Percentiles rank a stretch among this genome's conserved stretches.
Evolutionary conservation across 192 early-diverging fungal genomes (phyloP).

Genomic region (Chytriomyces sp.): DNA sequence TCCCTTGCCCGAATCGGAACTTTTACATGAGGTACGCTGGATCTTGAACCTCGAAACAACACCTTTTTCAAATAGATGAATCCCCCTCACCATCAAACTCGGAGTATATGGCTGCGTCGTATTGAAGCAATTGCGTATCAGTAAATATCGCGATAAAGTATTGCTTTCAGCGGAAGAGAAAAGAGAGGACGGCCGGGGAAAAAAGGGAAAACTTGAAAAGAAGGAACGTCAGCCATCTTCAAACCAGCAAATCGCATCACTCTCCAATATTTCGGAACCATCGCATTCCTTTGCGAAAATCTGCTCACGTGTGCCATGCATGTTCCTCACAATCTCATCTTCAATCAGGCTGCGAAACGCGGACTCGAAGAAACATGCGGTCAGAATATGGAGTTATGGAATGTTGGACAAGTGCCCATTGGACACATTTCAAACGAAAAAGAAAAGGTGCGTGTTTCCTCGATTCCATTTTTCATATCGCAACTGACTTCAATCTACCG

Average conservation of each 20-base stretch:
- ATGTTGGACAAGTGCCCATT: constrained; percentile 83
- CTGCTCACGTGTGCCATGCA: no score
- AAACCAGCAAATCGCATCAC: no score
- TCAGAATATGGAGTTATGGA: constrained; percentile 78
- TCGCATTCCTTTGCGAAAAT: no score
- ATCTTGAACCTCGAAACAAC: not conserved
- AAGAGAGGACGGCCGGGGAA: no score
- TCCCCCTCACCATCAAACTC: not conserved
- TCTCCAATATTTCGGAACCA: no score
- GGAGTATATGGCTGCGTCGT: not conserved
- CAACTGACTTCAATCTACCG: not conserved
- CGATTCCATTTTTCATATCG: not conserved
- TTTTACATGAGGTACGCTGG: not conserved
- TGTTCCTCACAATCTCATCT: no score
- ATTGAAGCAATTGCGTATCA: no score
- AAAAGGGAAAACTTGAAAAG: no score
- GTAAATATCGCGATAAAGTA: no score
- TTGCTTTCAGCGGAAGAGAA: no score
- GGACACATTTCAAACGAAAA: constrained; percentile 55
- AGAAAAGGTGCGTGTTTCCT: constrained; percentile 1
- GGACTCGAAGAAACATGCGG: constrained; percentile 75
- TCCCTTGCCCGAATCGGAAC: not conserved
- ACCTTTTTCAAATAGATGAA: no score
- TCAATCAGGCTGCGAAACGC: constrained; percentile 71
- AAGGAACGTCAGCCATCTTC: no score